These are phyloP conservation scores for Capsicum pubescens DNA, from an alignment of 257 asterid species.

Conservation along the genomic window DNA sequence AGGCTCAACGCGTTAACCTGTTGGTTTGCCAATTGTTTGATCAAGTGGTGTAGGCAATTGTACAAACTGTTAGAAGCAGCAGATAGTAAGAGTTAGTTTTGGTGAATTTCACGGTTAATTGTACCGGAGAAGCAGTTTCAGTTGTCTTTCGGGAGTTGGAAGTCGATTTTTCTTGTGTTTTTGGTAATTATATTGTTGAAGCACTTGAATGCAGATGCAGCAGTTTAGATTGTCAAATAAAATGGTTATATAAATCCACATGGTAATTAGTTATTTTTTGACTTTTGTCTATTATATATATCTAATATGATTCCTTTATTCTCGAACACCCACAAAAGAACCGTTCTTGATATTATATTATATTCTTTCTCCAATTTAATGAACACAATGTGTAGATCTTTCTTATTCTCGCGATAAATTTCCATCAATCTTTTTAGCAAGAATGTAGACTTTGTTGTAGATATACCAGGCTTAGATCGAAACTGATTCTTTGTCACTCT, in stretches of 20 bases:
- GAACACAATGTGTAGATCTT: background rate
- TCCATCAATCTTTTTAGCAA: background rate
- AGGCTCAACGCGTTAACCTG: background rate
- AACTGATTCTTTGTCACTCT: background rate
- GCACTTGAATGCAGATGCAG: background rate
- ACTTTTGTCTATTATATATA: background rate
- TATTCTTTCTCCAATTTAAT: background rate
- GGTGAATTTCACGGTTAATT: constrained; percentile 12
- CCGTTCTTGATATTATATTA: background rate
- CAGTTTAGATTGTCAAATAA: background rate
- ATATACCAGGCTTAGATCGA: background rate
- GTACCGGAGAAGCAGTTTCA: background rate
- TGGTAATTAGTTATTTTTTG: background rate
- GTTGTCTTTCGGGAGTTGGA: background rate
- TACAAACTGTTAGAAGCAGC: background rate
- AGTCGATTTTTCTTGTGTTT: background rate
- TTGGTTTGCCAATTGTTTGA: background rate
- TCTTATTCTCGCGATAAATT: background rate
- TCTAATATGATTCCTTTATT: background rate
- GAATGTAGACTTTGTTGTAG: background rate
- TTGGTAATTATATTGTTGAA: background rate
- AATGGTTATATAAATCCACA: background rate
- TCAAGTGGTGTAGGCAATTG: background rate
- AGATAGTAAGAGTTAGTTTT: background rate
- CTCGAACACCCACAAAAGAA: no score